phyloP scores from a whole-genome alignment of 73 alveolate species.

The Blepharisma japonicum region DNA sequence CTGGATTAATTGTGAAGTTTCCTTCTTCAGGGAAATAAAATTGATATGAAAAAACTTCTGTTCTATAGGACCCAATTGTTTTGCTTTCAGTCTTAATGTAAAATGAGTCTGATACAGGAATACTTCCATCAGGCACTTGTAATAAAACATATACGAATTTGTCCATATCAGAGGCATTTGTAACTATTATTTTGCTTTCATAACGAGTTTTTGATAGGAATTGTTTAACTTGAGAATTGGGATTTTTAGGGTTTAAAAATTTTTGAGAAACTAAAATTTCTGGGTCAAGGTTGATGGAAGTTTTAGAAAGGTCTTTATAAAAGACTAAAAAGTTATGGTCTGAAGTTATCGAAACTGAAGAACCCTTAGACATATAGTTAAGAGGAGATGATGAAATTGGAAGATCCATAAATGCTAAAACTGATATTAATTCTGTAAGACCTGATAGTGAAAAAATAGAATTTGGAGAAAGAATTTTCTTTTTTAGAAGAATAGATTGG shows the following conservation, averaged over 20 bases:
- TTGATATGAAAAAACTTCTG: constrained; percentile 56
- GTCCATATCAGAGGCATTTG: constrained; percentile 75
- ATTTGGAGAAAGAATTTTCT: no score
- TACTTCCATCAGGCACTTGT: constrained; percentile 91
- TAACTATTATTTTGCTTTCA: constrained; percentile 79
- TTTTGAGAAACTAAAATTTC: constrained; percentile 79
- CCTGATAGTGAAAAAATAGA: no score
- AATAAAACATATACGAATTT: constrained; percentile 65
- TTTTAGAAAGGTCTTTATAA: constrained; percentile 79
- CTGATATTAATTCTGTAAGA: no score
- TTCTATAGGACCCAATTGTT: constrained; percentile 65
- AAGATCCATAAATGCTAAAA: no score
- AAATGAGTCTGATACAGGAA: constrained; percentile 63
- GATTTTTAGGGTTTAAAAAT: constrained; percentile 55
- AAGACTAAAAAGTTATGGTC: constrained; percentile 59
- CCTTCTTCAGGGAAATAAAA: constrained; percentile 95
- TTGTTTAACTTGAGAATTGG: not conserved
- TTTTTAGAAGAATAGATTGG: no score
- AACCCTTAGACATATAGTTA: no score
- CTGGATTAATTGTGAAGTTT: constrained; percentile 67
- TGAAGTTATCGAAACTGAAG: constrained; percentile 42
- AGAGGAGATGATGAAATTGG: no score
- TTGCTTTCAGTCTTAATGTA: constrained; percentile 62
- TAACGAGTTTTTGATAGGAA: constrained; percentile 41
- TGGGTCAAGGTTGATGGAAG: constrained; percentile 59